These are phyloP conservation scores for Tricholoma flavovirens DNA, from an alignment of 768 basidiomycete genomes.

Conservation along the genomic window DNA sequence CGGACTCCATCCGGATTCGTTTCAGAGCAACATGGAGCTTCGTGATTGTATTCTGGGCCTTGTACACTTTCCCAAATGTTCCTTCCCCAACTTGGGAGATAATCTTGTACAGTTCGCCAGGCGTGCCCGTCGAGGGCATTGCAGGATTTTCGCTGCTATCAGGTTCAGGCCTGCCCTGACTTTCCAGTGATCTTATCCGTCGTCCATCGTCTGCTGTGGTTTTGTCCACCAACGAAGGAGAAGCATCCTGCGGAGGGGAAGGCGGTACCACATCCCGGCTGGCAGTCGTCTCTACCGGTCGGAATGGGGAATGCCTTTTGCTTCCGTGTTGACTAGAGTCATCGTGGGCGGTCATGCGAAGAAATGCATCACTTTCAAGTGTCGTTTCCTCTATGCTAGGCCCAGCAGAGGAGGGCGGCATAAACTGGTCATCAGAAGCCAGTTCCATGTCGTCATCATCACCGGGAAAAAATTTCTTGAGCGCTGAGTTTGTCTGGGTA, in stretches of 20 bases:
- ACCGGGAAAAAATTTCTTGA: slow-evolving; percentile 78
- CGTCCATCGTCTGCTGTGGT: background rate
- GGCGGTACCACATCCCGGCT: background rate
- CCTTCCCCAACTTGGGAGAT: slow-evolving; percentile 96
- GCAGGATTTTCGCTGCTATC: slow-evolving; percentile 9
- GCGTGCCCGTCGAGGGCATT: slow-evolving; percentile 17
- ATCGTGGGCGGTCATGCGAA: background rate
- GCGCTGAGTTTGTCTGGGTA: slow-evolving; percentile 44
- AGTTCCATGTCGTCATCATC: slow-evolving; percentile 67
- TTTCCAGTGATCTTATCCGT: slow-evolving; percentile 1
- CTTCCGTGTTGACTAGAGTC: slow-evolving; percentile 3
- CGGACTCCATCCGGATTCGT: slow-evolving; percentile 95
- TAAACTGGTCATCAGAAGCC: slow-evolving; percentile 15
- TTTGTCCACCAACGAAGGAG: background rate
- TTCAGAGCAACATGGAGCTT: slow-evolving; percentile 84
- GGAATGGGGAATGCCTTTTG: background rate
- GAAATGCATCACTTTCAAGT: background rate
- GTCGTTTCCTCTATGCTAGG: slow-evolving; percentile 2
- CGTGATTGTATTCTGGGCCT: slow-evolving; percentile 81
- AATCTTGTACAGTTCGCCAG: slow-evolving; percentile 71
- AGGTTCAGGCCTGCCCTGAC: background rate
- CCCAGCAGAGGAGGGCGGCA: slow-evolving; percentile 1
- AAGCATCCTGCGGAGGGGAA: background rate
- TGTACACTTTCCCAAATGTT: slow-evolving; percentile 97
- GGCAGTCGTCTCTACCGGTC: background rate